Evolutionary conservation across 768 basidiomycete genomes (phyloP).

Genomic region (Russula virescens): DNA sequence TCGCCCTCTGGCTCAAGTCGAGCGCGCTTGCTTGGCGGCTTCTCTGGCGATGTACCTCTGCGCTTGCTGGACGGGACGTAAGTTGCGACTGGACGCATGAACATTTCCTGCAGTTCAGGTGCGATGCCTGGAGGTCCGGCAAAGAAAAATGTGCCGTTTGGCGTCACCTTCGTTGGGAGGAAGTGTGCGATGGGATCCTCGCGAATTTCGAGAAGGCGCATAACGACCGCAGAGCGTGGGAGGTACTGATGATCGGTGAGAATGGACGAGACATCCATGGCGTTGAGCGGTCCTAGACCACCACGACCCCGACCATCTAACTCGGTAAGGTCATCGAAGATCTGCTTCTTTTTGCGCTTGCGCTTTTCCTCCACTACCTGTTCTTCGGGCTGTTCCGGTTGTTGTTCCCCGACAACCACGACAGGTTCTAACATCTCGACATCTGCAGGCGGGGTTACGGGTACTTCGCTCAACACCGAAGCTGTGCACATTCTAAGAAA

Average conservation of each 20-base stretch:
- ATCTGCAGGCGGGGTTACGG: slow-evolving; percentile 71
- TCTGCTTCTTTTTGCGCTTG: slow-evolving; percentile 71
- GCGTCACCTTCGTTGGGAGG: slow-evolving; percentile 71
- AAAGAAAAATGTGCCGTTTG: slow-evolving; percentile 69
- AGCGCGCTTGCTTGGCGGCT: slow-evolving; percentile 52
- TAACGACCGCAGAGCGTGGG: slow-evolving; percentile 75
- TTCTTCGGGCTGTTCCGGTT: slow-evolving; percentile 34
- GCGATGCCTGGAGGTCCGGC: slow-evolving; percentile 81
- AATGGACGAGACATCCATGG: slow-evolving; percentile 59
- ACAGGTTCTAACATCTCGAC: slow-evolving; percentile 45
- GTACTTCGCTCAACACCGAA: slow-evolving; percentile 70
- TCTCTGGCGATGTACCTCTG: slow-evolving; percentile 50
- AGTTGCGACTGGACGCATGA: slow-evolving; percentile 64
- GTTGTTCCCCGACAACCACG: slow-evolving; percentile 41
- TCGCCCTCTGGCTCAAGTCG: slow-evolving; percentile 43
- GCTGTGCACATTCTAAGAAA: slow-evolving; percentile 38
- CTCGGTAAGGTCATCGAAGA: slow-evolving; percentile 88
- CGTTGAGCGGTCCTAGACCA: slow-evolving; percentile 49
- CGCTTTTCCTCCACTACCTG: slow-evolving; percentile 34
- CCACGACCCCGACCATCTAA: slow-evolving; percentile 56
- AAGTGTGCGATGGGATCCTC: slow-evolving; percentile 82
- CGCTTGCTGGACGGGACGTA: slow-evolving; percentile 49
- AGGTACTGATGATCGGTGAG: slow-evolving; percentile 79
- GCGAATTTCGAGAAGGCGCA: slow-evolving; percentile 81
- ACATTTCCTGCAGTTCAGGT: slow-evolving; percentile 77